Conservation (phyloP, 805 yeast species). For the Pichia phayaonensis region DNA sequence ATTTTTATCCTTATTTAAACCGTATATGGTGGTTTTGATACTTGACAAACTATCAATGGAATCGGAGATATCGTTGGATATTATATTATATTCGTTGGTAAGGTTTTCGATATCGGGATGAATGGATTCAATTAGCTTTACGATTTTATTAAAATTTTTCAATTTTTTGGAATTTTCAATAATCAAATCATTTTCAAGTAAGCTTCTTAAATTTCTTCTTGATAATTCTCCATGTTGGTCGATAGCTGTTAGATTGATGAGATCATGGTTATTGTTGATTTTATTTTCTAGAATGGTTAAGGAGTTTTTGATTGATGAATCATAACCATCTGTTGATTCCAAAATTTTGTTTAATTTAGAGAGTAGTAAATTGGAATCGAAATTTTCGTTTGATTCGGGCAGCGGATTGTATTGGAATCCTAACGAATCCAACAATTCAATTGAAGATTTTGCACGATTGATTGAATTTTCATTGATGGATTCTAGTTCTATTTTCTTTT, state of each 20-base stretch:
- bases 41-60: slow-evolving; percentile 19
- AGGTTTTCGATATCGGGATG: slow-evolving; percentile 24
- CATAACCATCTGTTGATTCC: slow-evolving; percentile 28
- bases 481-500: background rate
- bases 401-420: slow-evolving; percentile 4
- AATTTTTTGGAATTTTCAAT: slow-evolving; percentile 46
- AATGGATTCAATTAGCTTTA: slow-evolving; percentile 31
- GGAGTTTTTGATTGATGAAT: slow-evolving; percentile 29
- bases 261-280: slow-evolving; percentile 14
- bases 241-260: slow-evolving; percentile 26
- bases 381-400: background rate
- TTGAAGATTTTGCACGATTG: slow-evolving; percentile 7
- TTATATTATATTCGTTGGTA: slow-evolving; percentile 18
- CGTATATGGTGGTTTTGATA: slow-evolving; percentile 15
- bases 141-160: slow-evolving; percentile 37
- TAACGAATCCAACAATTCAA: slow-evolving; percentile 8
- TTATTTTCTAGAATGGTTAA: slow-evolving; percentile 21
- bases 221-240: slow-evolving; percentile 42
- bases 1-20: slow-evolving; percentile 27
- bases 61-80: slow-evolving; percentile 19
- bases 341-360: slow-evolving; percentile 7
- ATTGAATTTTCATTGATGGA: slow-evolving; percentile 3
- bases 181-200: slow-evolving; percentile 52
- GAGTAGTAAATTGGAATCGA: slow-evolving; percentile 6
- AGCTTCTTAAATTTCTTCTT: slow-evolving; percentile 52